Percentiles rank a stretch among this genome's conserved stretches.
Evolutionary conservation across 169 alveolate species (phyloP).

Genomic region (Plasmodium relictum): DNA sequence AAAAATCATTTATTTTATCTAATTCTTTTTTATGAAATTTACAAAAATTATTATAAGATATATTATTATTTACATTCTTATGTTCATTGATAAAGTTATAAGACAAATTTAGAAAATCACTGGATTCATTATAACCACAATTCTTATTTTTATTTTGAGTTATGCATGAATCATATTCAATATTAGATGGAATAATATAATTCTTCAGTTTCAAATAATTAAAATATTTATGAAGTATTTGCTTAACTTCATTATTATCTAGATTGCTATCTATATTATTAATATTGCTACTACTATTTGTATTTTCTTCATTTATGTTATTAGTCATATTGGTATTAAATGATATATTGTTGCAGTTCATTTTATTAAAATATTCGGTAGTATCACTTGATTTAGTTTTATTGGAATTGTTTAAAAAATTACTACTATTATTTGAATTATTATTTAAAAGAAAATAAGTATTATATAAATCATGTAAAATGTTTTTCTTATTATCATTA

Average conservation of each 20-base stretch:
- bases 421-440: background rate
- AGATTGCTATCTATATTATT: background rate
- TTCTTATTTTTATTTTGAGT: background rate
- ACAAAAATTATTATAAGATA: slow-evolving; percentile 34
- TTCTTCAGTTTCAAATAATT: slow-evolving; percentile 53
- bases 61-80: slow-evolving; percentile 15
- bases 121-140: background rate
- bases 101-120: slow-evolving; percentile 21
- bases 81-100: slow-evolving; percentile 54
- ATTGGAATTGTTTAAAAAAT: background rate
- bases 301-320: too few species aligned
- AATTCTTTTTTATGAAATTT: slow-evolving; percentile 20
- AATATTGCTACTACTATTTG: too few species aligned
- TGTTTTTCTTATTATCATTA: background rate
- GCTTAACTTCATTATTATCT: slow-evolving; percentile 6
- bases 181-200: slow-evolving; percentile 49
- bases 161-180: slow-evolving; percentile 11
- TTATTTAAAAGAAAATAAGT: background rate
- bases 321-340: background rate
- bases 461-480: background rate
- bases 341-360: background rate
- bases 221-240: slow-evolving; percentile 24
- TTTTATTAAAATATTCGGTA: background rate
- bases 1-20: background rate
- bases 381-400: background rate